Evolutionary conservation across 352 stramenopile genomes (phyloP).

Genomic region (Phytopythium helicoides): DNA sequence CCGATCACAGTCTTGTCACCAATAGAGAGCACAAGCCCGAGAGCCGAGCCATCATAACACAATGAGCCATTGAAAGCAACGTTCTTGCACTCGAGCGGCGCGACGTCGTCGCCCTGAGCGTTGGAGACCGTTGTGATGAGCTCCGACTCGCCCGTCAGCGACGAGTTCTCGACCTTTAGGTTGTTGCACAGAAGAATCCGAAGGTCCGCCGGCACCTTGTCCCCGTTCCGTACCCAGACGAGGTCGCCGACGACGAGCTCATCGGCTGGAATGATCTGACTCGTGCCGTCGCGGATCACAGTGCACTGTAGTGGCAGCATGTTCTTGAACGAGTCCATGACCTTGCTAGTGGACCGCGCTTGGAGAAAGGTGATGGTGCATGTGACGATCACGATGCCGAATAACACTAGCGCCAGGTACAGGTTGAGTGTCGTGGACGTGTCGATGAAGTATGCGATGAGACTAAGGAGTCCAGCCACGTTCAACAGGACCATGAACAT

Average conservation of each 20-base stretch:
- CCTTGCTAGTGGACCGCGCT: conserved; percentile 30
- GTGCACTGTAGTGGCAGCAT: conserved; percentile 41
- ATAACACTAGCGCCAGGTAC: conserved; percentile 39
- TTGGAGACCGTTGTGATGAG: conserved; percentile 29
- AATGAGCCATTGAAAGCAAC: conserved; percentile 46
- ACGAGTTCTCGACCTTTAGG: conserved; percentile 66
- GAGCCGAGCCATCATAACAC: conserved; percentile 38
- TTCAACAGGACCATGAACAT: conserved; percentile 44
- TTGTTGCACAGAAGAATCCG: conserved; percentile 42
- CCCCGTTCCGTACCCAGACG: conserved; percentile 45
- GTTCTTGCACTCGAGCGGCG: conserved; percentile 44
- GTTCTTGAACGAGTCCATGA: conserved; percentile 54
- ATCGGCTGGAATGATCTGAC: conserved; percentile 33
- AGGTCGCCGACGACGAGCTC: conserved; percentile 51
- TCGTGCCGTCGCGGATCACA: conserved; percentile 43
- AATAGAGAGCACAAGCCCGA: conserved; percentile 40
- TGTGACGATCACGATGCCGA: conserved; percentile 34
- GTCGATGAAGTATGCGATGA: conserved; percentile 40
- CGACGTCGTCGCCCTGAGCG: conserved; percentile 17
- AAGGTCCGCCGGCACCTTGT: conserved; percentile 53
- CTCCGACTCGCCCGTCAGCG: conserved; percentile 58
- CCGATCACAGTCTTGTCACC: conserved; percentile 56
- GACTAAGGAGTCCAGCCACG: conserved; percentile 26
- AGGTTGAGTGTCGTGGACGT: conserved; percentile 33
- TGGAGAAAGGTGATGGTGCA: conserved; percentile 44